phyloP scores from a whole-genome alignment of 306 rosid species.

The Vigna unguiculata region DNA sequence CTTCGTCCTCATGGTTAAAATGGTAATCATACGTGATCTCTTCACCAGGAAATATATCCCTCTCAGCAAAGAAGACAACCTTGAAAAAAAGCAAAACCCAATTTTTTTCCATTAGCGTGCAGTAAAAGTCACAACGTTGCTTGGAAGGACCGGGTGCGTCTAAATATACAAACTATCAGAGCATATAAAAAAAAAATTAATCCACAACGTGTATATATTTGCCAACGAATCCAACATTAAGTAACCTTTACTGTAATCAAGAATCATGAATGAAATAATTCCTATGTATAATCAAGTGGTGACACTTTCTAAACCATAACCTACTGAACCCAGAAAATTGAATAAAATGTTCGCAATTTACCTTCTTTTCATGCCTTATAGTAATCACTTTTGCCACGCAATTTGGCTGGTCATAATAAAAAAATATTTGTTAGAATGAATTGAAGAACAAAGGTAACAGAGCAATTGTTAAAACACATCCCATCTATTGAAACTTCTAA shows the following conservation, averaged over 20 bases:
- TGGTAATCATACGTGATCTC: constrained; percentile 80
- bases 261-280: not conserved
- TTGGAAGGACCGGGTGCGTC: not conserved
- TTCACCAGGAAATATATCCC: constrained; percentile 78
- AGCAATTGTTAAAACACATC: not conserved
- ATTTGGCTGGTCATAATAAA: constrained; percentile 65
- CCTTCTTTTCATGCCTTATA: constrained; percentile 71
- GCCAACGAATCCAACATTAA: too few species aligned
- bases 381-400: constrained; percentile 74
- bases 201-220: not conserved
- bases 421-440: constrained; percentile 30
- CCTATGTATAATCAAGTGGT: constrained; percentile 15
- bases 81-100: constrained; percentile 42
- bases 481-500: constrained; percentile 8
- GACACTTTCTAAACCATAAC: not conserved
- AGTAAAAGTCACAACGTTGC: not conserved
- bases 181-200: not conserved
- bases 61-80: constrained; percentile 75
- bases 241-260: not conserved
- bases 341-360: constrained; percentile 28
- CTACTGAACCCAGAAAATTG: not conserved
- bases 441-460: not conserved
- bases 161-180: not conserved
- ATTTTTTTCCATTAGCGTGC: not conserved
- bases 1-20: constrained; percentile 78